phyloP scores from a whole-genome alignment of 2,329 filamentous ascomycete genomes.

The Diplodia seriata region DNA sequence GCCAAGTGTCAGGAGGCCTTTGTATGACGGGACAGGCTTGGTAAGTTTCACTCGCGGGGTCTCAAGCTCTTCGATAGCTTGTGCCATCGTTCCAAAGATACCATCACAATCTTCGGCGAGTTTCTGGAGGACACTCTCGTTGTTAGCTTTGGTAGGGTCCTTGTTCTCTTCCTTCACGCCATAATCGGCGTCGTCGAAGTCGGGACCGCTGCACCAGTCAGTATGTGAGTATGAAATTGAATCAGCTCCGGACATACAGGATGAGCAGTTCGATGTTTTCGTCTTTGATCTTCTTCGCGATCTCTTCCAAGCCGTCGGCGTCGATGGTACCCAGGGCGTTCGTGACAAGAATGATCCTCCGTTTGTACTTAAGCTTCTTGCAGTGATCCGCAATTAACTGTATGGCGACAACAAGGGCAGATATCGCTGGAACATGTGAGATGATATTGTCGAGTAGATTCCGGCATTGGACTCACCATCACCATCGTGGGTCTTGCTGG shows the following conservation, averaged over 20 bases:
- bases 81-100: constrained; percentile 78
- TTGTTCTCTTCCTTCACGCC: constrained; percentile 80
- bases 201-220: constrained; percentile 69
- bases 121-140: constrained; percentile 71
- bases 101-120: constrained; percentile 73
- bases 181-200: constrained; percentile 91
- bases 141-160: constrained; percentile 63
- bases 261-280: constrained; percentile 79
- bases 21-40: constrained; percentile 79
- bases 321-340: constrained; percentile 79
- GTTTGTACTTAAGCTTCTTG: constrained; percentile 63
- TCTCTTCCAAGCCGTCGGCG: constrained; percentile 71
- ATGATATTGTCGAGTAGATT: background rate
- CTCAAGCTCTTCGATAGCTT: constrained; percentile 81
- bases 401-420: constrained; percentile 83
- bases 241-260: constrained; percentile 63
- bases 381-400: constrained; percentile 83
- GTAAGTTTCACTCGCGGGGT: constrained; percentile 77
- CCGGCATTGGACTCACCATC: constrained; percentile 63
- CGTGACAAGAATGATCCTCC: constrained; percentile 78
- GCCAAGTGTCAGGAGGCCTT: constrained; percentile 80
- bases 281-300: constrained; percentile 75
- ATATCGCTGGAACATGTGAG: constrained; percentile 62
- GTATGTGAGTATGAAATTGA: constrained; percentile 32
- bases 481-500: constrained; percentile 72